phyloP scores from a whole-genome alignment of 75 land plant species.

The Cunninghamia lanceolata region DNA sequence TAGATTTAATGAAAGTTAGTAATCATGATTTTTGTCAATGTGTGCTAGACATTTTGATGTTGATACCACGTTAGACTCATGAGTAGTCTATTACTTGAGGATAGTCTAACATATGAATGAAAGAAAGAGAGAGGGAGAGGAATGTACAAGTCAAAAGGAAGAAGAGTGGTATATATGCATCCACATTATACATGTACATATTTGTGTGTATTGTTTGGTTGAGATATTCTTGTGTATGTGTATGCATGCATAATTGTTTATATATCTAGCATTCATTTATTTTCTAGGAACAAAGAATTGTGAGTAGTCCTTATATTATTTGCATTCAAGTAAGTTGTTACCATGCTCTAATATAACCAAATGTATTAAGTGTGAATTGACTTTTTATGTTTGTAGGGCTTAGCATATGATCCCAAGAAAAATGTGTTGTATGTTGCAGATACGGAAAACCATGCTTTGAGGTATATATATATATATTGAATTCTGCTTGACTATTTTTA shows the following conservation, averaged over 20 bases:
- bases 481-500: not conserved
- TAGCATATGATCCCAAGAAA: constrained; percentile 86
- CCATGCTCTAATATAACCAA: not conserved
- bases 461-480: constrained; percentile 38
- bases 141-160: too few species aligned
- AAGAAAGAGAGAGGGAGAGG: too few species aligned
- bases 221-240: not conserved
- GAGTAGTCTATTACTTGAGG: too few species aligned
- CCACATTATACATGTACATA: not conserved
- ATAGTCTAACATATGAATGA: too few species aligned
- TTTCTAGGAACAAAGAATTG: not conserved
- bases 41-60: too few species aligned
- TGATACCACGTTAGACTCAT: too few species aligned
- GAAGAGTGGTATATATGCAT: too few species aligned
- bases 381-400: constrained; percentile 49
- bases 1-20: too few species aligned
- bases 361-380: not conserved
- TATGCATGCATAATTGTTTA: not conserved
- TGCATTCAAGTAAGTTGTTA: not conserved
- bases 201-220: not conserved
- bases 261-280: not conserved
- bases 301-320: not conserved
- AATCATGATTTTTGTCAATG: too few species aligned
- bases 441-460: constrained; percentile 97
- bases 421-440: constrained; percentile 96